These are phyloP conservation scores for Thraustochytrium sp. DNA, from an alignment of 352 stramenopile species.

Conservation along the genomic window DNA sequence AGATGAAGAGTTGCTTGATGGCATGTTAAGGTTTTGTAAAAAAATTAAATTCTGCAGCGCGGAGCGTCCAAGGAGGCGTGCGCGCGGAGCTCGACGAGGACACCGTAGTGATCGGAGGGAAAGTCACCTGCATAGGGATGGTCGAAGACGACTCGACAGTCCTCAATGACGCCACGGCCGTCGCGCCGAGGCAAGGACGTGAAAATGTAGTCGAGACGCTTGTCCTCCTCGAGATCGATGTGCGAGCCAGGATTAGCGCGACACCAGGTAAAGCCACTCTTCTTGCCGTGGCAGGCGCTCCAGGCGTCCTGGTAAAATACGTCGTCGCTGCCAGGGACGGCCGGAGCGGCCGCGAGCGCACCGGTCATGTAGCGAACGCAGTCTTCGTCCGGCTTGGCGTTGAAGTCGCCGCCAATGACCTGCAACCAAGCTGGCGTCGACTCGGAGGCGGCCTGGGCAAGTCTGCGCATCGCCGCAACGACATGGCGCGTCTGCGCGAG, in stretches of 20 bases:
- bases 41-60: background rate
- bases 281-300: background rate
- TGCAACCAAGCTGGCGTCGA: background rate
- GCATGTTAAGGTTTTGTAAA: too few species aligned
- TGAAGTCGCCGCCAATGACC: slow-evolving; percentile 15
- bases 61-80: background rate
- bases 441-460: background rate
- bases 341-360: background rate
- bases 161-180: background rate
- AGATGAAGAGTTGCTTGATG: too few species aligned
- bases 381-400: slow-evolving; percentile 11
- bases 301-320: slow-evolving; percentile 12
- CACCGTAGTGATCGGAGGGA: slow-evolving; percentile 19
- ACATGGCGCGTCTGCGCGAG: background rate
- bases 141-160: slow-evolving; percentile 8
- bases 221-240: slow-evolving; percentile 24
- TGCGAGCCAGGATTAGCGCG: background rate
- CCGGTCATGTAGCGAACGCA: slow-evolving; percentile 15
- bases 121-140: slow-evolving; percentile 35
- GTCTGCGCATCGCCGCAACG: background rate
- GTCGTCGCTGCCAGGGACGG: background rate
- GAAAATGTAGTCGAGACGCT: slow-evolving; percentile 36
- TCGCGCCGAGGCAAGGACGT: background rate
- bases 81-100: background rate
- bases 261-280: background rate